phyloP scores from a whole-genome alignment of 2,329 filamentous ascomycete genomes.

The Fusarium virguliforme region DNA sequence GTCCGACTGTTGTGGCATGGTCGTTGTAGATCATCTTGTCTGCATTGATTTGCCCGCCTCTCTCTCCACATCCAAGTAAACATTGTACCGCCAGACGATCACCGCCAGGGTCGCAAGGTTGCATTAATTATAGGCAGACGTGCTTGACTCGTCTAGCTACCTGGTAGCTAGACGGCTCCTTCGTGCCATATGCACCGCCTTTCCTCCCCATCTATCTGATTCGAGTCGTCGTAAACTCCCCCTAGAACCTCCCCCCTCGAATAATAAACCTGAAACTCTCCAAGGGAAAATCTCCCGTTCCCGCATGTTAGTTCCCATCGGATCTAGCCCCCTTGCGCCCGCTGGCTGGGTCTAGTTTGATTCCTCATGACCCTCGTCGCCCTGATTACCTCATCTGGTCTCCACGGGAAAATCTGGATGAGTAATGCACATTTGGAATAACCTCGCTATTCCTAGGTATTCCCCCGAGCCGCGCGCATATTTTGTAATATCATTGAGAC shows the following conservation, averaged over 20 bases:
- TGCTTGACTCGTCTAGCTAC: neutral
- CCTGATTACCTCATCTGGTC: slow-evolving; percentile 1
- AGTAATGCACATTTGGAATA: neutral
- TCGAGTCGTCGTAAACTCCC: neutral
- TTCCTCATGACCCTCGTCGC: neutral
- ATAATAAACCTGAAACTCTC: slow-evolving; percentile 13
- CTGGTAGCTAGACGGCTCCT: neutral
- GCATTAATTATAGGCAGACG: slow-evolving; percentile 4
- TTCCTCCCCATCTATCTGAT: neutral
- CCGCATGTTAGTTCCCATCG: slow-evolving; percentile 5
- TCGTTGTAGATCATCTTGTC: slow-evolving; percentile 25
- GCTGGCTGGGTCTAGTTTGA: neutral
- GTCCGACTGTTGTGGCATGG: slow-evolving; percentile 13
- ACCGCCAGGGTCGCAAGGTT: slow-evolving; percentile 32
- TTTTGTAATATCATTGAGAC: slow-evolving; percentile 2
- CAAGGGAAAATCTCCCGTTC: slow-evolving; percentile 6
- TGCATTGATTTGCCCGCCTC: slow-evolving; percentile 10
- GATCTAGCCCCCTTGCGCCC: slow-evolving; percentile 8
- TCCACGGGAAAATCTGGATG: neutral
- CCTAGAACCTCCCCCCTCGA: neutral
- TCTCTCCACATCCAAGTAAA: slow-evolving; percentile 31
- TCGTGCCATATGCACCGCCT: slow-evolving; percentile 4
- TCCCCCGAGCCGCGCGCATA: slow-evolving; percentile 5
- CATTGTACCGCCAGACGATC: slow-evolving; percentile 28
- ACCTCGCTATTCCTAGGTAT: neutral